Evolutionary conservation across 116 monocot genomes (phyloP), one percentile per base, ranked within the genome.

Genomic region (Dioscorea cayenensis): DNA sequence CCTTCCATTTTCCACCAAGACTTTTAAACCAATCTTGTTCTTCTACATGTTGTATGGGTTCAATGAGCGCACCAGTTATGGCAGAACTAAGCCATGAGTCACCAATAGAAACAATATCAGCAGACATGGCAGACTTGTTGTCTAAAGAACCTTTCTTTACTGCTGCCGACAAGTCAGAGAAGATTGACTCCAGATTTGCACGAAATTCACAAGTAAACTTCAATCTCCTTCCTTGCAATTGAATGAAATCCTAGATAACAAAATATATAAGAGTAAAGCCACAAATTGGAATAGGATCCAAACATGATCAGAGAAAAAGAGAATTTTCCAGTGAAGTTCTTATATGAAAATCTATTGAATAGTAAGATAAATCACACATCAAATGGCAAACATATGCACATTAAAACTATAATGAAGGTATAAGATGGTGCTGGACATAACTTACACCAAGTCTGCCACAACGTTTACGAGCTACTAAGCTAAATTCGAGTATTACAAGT

Each of bases 81-180:
- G 93, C 97, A 77, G 36, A 70, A 70, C 76, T 75, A 17, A 97
- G 81, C 97, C 97, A 97, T 19, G 97, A 90, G 76, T 93, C 97
- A 52, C 93, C 97, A 71, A 97, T 65, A 27, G 97, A 86, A 32
- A 97, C 86, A 73, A 88, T 49, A 84, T 97, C 97, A 75, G 97
- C 90, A 50, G 90, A 73, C 97, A 93, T 97, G 36, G 80, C 78
- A 65, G 90, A 93, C 65, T 97, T 97, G 18, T 84, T 76, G 13
- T 71, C 72, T 68, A 97, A 35, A 21, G 18, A 62, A 49, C 72
- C 78, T 72, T 80, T 97, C 50, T 80, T 84, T 22, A 74, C 81
- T 79, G 84, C 86, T 25, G 65, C 71, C 23, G 73, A 77, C 60
- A 97, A 71, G 43, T 93, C 92, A 72, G 82, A 81, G 74, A 77